Conservation (phyloP, 345 rosid species). For the Salix caprea region DNA sequence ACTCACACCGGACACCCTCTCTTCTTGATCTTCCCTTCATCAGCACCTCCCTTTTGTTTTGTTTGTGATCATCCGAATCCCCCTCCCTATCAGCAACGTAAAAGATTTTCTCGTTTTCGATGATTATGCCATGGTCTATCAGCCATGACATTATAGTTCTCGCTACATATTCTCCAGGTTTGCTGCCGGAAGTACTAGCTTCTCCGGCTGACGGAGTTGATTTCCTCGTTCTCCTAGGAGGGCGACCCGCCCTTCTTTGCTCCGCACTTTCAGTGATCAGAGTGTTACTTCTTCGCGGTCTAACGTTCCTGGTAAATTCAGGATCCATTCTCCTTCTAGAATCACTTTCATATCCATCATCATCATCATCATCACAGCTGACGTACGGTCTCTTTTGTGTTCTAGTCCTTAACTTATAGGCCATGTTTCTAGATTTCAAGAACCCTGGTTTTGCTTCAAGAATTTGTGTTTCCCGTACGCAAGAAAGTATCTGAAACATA, state of each 20-base stretch:
- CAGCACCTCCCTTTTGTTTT: too few relatives aligned
- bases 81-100: not conserved
- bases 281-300: not conserved
- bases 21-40: conserved; percentile 3
- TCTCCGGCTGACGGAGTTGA: too few relatives aligned
- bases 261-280: not conserved
- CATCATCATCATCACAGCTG: not conserved
- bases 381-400: not conserved
- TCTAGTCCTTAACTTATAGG: conserved; percentile 1
- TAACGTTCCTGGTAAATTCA: not conserved
- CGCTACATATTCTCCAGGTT: not conserved
- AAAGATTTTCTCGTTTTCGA: not conserved
- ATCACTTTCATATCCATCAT: not conserved
- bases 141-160: conserved; percentile 24
- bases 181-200: too few relatives aligned
- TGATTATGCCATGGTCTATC: not conserved
- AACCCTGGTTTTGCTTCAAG: not conserved
- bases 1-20: conserved; percentile 16
- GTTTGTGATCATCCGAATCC: not conserved
- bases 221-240: not conserved
- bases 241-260: not conserved
- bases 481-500: not conserved
- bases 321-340: not conserved
- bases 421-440: conserved; percentile 4
- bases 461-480: not conserved